These are phyloP conservation scores for Brassica hybrid DNA, from an alignment of 441 rosid genomes.

Conservation along the genomic window DNA sequence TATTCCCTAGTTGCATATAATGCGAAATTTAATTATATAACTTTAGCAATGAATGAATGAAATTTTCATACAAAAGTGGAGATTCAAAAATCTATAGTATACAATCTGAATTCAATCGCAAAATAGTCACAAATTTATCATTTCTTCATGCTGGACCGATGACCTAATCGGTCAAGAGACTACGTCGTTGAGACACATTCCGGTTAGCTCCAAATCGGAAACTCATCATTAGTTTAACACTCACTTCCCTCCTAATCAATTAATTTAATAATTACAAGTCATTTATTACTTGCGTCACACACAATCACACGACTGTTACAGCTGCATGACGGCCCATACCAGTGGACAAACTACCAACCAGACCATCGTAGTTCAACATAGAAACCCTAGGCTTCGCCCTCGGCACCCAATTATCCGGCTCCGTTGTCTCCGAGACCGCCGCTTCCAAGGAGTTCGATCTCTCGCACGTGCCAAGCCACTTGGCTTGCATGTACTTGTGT, in stretches of 20 bases:
- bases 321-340: conserved; percentile 24
- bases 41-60: not conserved
- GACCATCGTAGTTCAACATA: conserved; percentile 36
- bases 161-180: not conserved
- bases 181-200: not conserved
- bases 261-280: conserved; percentile 23
- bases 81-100: not conserved
- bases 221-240: conserved; percentile 18
- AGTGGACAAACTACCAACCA: conserved; percentile 24
- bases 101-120: not conserved
- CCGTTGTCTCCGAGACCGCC: conserved; percentile 25
- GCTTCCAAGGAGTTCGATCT: conserved; percentile 29
- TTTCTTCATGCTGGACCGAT: not conserved
- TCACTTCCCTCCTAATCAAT: conserved; percentile 14
- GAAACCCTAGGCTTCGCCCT: conserved; percentile 39
- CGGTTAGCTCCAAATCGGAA: not conserved
- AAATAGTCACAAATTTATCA: conserved; percentile 1
- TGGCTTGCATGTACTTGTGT: conserved; percentile 84
- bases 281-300: not conserved
- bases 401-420: conserved; percentile 43
- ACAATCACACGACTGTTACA: conserved; percentile 36
- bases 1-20: not conserved
- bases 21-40: not conserved
- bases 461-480: conserved; percentile 74
- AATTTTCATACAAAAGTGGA: not conserved